Base-by-base conservation (phyloP, 225 moss, liverwort and hornwort species). In the Anthoceros angustus region DNA sequence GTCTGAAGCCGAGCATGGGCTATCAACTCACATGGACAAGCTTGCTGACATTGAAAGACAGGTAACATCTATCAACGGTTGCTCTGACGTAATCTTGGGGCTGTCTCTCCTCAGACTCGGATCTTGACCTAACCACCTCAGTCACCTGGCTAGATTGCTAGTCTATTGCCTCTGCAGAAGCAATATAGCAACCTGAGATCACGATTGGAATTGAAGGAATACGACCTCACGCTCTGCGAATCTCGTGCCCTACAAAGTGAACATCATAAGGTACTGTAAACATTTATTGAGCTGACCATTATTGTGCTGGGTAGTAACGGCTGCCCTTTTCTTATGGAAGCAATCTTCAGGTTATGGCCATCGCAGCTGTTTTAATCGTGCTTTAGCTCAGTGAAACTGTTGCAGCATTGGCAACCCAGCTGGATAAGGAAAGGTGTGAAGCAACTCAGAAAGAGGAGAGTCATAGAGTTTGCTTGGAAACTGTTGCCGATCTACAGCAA, bases 211-310 rank as follows among this genome's bases (percentile, higher is more conserved):
- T 81, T 99, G 38, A 89, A 92, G 78, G 79, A 77, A 0, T 99
- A 87, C 72, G 98, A 99, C 71, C 84, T 99, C 6, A 84, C 89
- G 3, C 87, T 99, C 42, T 89, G 83, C 66, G 72, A 99, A 79
- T 81, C 82, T 18, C 85, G 92, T 67, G 92, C 89, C 64, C 81
- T 81, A 70, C 92, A 99, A 68, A 99, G 98, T 70, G 98, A 99
- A 75, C 98, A 99, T 68, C 89, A 89, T 70, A 89, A 99, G 83
- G 98, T 91, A 55, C 6, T 18, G 0, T 8, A 5, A 8, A 48
- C 12, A 12, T 48, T 4, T 55, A 18, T 18, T 55, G 55, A 7
- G 18, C 8, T 5, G 4, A 23, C 55, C 6, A 15, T 7, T 20
- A 3, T 64, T 65, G 73, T 64, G 40, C 40, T 16, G n/a, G n/a